Percentiles rank a stretch among this genome's conserved stretches.
Evolutionary conservation across 805 yeast genomes (phyloP).

Genomic region (Pichia californica): DNA sequence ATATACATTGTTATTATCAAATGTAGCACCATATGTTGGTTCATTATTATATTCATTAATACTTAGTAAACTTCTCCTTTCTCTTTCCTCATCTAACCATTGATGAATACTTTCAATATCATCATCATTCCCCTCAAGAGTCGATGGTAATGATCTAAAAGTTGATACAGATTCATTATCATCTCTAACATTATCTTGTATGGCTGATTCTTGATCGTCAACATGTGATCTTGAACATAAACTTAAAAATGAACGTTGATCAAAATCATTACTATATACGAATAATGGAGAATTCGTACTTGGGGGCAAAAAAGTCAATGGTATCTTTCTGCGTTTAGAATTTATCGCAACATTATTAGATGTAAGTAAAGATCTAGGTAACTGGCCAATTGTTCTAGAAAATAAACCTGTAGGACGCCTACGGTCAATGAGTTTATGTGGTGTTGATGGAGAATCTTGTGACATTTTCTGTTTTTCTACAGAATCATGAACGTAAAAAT

Average conservation of each 20-base stretch:
- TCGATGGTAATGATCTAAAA: conserved; percentile 32
- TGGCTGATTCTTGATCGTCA: conserved; percentile 15
- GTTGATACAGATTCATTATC: conserved; percentile 30
- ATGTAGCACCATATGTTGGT: conserved; percentile 20
- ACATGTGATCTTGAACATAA: conserved; percentile 27
- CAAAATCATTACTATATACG: conserved; percentile 27
- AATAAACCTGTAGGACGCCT: conserved; percentile 3
- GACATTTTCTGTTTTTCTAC: background rate
- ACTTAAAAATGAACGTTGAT: conserved; percentile 31
- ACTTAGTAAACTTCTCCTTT: conserved; percentile 24
- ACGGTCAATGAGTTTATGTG: background rate
- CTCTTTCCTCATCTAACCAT: conserved; percentile 34
- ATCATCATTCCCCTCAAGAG: conserved; percentile 29
- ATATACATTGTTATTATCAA: too few species aligned
- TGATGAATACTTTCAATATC: conserved; percentile 27
- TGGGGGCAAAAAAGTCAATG: conserved; percentile 32
- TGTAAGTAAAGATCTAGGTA: conserved; percentile 10
- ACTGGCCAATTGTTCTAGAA: conserved; percentile 5
- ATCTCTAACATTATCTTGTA: conserved; percentile 3
- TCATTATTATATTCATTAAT: conserved; percentile 8
- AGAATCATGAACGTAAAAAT: too few species aligned
- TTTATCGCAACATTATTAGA: conserved; percentile 21
- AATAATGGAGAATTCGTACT: conserved; percentile 32
- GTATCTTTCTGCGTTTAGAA: conserved; percentile 30
- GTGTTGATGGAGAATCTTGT: background rate